Base-by-base conservation (phyloP, 1,139 yeast species). In the Blastobotrys arbuscula region DNA sequence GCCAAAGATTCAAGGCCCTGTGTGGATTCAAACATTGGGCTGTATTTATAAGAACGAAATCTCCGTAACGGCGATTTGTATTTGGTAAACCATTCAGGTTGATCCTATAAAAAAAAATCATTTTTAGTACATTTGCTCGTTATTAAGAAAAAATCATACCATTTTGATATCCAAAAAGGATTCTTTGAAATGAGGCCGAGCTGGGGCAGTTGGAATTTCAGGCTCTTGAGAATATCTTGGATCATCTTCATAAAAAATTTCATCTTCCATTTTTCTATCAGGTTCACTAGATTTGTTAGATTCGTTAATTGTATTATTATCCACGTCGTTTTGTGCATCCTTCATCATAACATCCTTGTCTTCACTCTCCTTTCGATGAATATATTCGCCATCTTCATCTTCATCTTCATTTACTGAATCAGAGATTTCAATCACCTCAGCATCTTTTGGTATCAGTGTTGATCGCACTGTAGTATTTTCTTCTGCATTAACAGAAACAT, bases 361-460 rank as follows among this genome's bases (percentile, higher is more conserved):
- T 10, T 34, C 38, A 4, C 13, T n/a, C n/a, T n/a, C n/a, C n/a
- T n/a, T n/a, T n/a, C n/a, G n/a, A n/a, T n/a, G n/a, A n/a, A n/a
- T n/a, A 28, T 28, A 9, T 28, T 28, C 31, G 31, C 13, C 37
- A 8, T 34, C 37, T 34, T 34, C 16, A 8, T 10, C 37, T n/a
- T 34, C 9, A 9, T 34, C 37, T 50, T n/a, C n/a, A n/a, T n/a
- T n/a, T n/a, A n/a, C 52, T n/a, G 51, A 47, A 34, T 49, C 54
- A 8, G 51, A 37, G 2, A 45, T 44, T 15, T 40, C 52, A 39
- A 82, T 78, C 9, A 60, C 56, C 21, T 50, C 52, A 3, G 35
- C 21, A 10, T 9, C 23, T 35, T 35, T n/a, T 23, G 16, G 38
- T 16, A 8, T 12, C 13, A 8, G 38, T 6, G 6, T 12, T 16